Percentiles rank a stretch among this genome's conserved stretches.
Conservation (phyloP, 2,329 filamentous ascomycete genomes). For the Talaromyces verruculosus region DNA sequence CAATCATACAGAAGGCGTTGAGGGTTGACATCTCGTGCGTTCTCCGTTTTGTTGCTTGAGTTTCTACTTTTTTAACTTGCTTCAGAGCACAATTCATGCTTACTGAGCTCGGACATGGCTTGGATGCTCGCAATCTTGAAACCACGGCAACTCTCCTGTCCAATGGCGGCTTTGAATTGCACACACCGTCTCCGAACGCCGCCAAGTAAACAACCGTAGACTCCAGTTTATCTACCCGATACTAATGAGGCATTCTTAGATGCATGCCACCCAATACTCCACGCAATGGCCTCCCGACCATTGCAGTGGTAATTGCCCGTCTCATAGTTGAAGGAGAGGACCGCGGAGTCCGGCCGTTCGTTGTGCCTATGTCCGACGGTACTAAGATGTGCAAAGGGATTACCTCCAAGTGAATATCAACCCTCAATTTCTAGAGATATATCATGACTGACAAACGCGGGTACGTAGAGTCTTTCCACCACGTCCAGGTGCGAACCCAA, state of each 20-base stretch:
- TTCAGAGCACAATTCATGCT: constrained; percentile 21
- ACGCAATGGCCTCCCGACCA: constrained; percentile 20
- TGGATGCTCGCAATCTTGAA: constrained; percentile 22
- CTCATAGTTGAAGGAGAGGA: constrained; percentile 25
- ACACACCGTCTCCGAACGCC: neutral
- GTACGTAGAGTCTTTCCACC: neutral
- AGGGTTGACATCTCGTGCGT: constrained; percentile 4
- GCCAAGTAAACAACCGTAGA: neutral
- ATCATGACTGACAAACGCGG: neutral
- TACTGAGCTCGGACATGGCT: constrained; percentile 22
- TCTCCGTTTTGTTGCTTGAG: neutral
- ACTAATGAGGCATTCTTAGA: constrained; percentile 16
- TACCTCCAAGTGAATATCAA: constrained; percentile 16
- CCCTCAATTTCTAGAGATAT: neutral
- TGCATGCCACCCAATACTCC: constrained; percentile 28
- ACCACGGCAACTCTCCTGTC: constrained; percentile 20
- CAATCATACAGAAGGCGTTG: constrained; percentile 3
- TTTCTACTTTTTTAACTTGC: neutral
- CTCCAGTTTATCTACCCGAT: neutral
- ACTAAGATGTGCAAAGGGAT: constrained; percentile 26
- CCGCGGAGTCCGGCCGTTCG: constrained; percentile 26
- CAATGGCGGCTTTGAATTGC: constrained; percentile 18
- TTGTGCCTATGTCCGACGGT: constrained; percentile 27
- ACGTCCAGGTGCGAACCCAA: neutral
- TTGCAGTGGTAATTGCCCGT: constrained; percentile 28